Evolutionary conservation across 148 eudicot species (phyloP), one percentile per base, ranked within the genome.

Genomic region (Spergularia marina): DNA sequence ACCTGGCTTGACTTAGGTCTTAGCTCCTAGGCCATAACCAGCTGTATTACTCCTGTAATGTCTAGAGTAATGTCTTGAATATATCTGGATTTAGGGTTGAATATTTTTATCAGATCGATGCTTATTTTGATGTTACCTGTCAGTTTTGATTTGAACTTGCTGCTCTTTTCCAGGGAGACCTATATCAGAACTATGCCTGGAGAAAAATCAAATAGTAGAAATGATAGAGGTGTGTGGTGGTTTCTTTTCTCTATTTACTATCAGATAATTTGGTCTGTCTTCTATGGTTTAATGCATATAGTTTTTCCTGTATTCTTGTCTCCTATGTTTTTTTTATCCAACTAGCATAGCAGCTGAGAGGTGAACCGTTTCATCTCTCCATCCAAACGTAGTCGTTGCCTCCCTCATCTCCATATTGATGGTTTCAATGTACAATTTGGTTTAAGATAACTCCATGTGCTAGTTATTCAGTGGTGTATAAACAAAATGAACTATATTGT

Each of bases 181-280:
- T 95, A 86, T 77, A 88, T 95, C 86, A 90, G 89, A 84, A 84
- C 87, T 56, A 91, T 92, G 96, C 87, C 80, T 57, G 96, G 94
- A 60, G 98, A 95, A 85, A 92, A 85, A 86, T 92, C 96, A 80
- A 95, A 95, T 82, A 97, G 92, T 65, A 84, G 98, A 76, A 95
- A 95, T 84, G 98, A 95, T 74, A 89, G 98, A 92, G 98, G 98
- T 92, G 59, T 76, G 88, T 30, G 36, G 36, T 30, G 36, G 36
- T 30, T 11, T 4, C 64, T 60, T 60, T 60, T 60, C 34, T 15
- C 36, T 60, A 20, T 60, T 7, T 60, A 60, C 10, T 11, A 60
- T 21, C 34, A 10, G 13, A 21, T 6, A 0, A 2, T 20, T 60
- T 23, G 64, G 10, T 10, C 34, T 34, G 13, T 36, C 52, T 40